phyloP scores from a whole-genome alignment of 1,284 basidiomycete genomes.

The Ustilago nuda region DNA sequence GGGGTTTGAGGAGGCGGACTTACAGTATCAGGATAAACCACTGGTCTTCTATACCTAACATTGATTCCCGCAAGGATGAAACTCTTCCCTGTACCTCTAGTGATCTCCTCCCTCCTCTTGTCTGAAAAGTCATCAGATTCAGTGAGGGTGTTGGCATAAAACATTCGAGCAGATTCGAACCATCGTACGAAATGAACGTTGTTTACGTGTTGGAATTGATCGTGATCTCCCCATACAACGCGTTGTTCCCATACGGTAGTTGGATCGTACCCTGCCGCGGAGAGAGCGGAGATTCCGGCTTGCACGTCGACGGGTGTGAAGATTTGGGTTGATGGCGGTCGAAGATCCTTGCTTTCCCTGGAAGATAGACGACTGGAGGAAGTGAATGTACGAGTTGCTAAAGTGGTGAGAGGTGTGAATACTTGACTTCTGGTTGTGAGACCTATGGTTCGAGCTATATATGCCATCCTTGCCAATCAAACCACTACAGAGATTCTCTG shows the following conservation, averaged over 20 bases:
- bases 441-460: background rate
- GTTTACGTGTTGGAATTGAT: slow-evolving; percentile 64
- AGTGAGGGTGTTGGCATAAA: slow-evolving; percentile 31
- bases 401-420: background rate
- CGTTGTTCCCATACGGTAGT: slow-evolving; percentile 44
- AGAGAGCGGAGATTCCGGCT: slow-evolving; percentile 14
- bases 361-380: background rate
- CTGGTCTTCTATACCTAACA: slow-evolving; percentile 59
- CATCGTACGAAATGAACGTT: slow-evolving; percentile 64
- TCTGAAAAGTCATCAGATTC: slow-evolving; percentile 7
- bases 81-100: slow-evolving; percentile 47
- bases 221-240: slow-evolving; percentile 57
- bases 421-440: background rate
- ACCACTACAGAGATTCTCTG: too few relatives aligned
- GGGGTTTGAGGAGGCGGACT: slow-evolving; percentile 3
- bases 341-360: background rate
- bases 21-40: slow-evolving; percentile 56
- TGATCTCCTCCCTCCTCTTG: slow-evolving; percentile 39
- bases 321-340: slow-evolving; percentile 20
- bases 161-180: slow-evolving; percentile 60
- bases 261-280: slow-evolving; percentile 23
- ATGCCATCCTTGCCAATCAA: background rate
- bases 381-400: background rate
- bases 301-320: slow-evolving; percentile 10
- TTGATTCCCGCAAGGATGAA: slow-evolving; percentile 59